Base-by-base conservation (phyloP, 306 rosid genomes). In the Senna siamea region DNA sequence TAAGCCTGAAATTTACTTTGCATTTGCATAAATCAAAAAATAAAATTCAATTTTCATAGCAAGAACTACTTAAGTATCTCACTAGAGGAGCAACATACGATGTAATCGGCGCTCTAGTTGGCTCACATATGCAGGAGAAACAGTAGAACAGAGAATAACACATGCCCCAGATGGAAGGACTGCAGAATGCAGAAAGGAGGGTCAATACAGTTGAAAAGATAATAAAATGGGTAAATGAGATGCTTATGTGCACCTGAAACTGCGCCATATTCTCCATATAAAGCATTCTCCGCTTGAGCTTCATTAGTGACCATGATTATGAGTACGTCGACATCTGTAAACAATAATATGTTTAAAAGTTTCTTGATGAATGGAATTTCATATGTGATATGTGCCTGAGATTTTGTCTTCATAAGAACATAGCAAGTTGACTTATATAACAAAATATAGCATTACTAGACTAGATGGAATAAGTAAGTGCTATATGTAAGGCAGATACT, bases 291-390 rank as follows among this genome's bases (percentile, higher is more conserved):
- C 26, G 91, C 98, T 85, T 93, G 98, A 79, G 85, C 80, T 78
- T 93, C 97, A 44, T 88, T 93, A 12, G 97, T 81, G 69, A 93
- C 98, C 98, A 93, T 93, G 74, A 93, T 58, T 82, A 93, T 78
- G 62, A 93, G 96, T 74, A 84, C 92, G 52, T 89, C 96, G 78
- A 85, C 92, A 80, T 93, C 98, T 93, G 84, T 5, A 80, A 80
- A 74, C 69, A 79, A 72, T 73, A 64, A 60, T 40, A 51, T 54
- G 75, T 46, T 35, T 61, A 73, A 51, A 4, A 54, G 60, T 15
- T 30, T 82, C 19, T 70, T 66, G 52, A 15, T 32, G 26, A 30
- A 60, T 34, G 9, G 48, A 22, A 66, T 73, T 51, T 22, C 43
- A 48, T 58, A 50, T 44, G 73, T 43, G 58, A 50, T 47, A 51